phyloP scores from a whole-genome alignment of 2,329 filamentous ascomycete species.

The Rutstroemia sp. region DNA sequence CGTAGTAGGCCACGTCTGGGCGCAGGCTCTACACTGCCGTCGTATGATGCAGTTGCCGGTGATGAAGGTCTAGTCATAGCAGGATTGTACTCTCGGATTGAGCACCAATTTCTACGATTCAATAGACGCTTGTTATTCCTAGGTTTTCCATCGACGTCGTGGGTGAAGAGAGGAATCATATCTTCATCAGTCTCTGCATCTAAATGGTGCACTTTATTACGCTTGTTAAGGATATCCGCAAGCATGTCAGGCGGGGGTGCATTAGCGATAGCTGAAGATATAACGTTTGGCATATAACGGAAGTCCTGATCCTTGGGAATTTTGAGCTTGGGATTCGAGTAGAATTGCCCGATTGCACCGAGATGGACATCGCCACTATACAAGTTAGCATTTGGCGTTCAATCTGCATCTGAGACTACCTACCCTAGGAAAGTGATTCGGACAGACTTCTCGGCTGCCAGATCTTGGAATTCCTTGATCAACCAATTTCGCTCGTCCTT shows the following conservation, averaged over 20 bases:
- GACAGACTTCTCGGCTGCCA: constrained; percentile 87
- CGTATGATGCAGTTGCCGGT: constrained; percentile 39
- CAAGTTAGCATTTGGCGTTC: constrained; percentile 15
- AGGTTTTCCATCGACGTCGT: constrained; percentile 81
- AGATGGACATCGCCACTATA: constrained; percentile 84
- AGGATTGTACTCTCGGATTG: constrained; percentile 77
- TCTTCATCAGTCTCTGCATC: constrained; percentile 79
- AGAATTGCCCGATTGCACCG: constrained; percentile 89
- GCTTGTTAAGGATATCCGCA: constrained; percentile 86
- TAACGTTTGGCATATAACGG: constrained; percentile 92
- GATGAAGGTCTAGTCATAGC: constrained; percentile 66
- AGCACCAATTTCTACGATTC: constrained; percentile 91
- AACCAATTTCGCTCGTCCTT: constrained; percentile 83
- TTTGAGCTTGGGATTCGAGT: constrained; percentile 75
- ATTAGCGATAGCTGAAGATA: constrained; percentile 92
- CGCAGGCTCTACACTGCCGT: constrained; percentile 34
- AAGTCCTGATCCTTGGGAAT: constrained; percentile 86
- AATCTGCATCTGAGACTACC: constrained; percentile 10
- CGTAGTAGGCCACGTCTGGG: constrained; percentile 24
- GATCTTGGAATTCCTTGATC: constrained; percentile 84
- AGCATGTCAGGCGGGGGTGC: constrained; percentile 80
- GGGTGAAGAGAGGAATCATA: constrained; percentile 89
- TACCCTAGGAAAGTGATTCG: constrained; percentile 81
- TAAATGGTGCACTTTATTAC: constrained; percentile 74
- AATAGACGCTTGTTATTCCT: constrained; percentile 88